Evolutionary conservation across 306 rosid genomes (phyloP), one percentile per base, ranked within the genome.

Genomic region (Urtica urens): DNA sequence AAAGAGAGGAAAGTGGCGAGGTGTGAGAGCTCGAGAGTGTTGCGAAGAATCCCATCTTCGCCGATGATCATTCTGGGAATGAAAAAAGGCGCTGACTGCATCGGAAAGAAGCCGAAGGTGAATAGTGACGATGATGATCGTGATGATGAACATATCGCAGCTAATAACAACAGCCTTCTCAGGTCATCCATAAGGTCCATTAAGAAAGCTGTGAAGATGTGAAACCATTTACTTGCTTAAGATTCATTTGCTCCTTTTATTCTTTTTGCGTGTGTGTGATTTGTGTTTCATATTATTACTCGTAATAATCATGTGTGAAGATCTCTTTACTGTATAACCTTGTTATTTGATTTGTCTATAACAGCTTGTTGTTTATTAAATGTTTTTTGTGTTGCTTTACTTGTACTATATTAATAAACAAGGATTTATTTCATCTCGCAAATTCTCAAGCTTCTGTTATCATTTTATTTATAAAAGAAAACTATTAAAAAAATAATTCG

Each of bases 11-110:
- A 39, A 53, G 75, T 75, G 24, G 52, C 33, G 13, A 82, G 99
- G 68, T 79, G 85, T 24, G 95, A 88, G 70, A 92, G 94, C 72
- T 78, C 76, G 18, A 78, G 73, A 64, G 38, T 50, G 45, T 71
- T 92, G 49, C 78, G 80, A 66, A 41, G 96, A 68, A 71, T 80
- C 47, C 96, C 99, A 42, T 85, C 96, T 37, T 79, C 99, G 56
- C 99, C 96, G n/a, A 72, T 93, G 21, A 64, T 85, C 69, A 73
- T 85, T 38, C 38, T 70, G 55, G 92, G 93, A 38, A 72, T 82
- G 76, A 83, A 59, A 44, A 81, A 81, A 59, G 85, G 93, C 35
- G 76, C 75, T 21, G 95, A 80, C 64, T 60, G 71, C 79, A 73
- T 81, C 23, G 46, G 80, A 59, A 86, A 81, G 82, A 86, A 78